Evolutionary conservation across 305 asterid species (phyloP).

Genomic region (Fraxinus xanthoxyloides): DNA sequence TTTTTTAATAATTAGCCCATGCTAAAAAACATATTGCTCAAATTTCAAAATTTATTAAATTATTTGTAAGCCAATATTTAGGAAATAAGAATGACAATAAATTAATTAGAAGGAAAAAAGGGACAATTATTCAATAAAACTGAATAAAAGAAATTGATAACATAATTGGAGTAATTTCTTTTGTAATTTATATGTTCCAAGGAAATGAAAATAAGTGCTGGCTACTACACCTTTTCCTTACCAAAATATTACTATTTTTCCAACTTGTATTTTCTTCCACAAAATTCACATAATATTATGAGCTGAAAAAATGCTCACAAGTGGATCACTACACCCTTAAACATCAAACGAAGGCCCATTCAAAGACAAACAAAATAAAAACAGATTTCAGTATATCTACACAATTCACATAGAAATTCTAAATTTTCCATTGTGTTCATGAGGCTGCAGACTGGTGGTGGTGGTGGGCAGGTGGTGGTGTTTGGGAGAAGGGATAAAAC

Average conservation of each 20-base stretch:
- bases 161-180: not conserved
- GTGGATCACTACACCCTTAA: conserved; percentile 17
- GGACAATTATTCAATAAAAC: not conserved
- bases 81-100: not conserved
- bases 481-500: conserved; percentile 50
- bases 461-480: conserved; percentile 17
- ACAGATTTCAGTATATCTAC: conserved; percentile 30
- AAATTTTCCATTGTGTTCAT: not conserved
- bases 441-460: conserved; percentile 62
- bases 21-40: not conserved
- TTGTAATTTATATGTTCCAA: conserved; percentile 1
- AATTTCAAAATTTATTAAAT: too few relatives aligned
- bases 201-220: not conserved
- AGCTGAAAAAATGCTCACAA: conserved; percentile 40
- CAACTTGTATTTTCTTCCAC: conserved; percentile 28
- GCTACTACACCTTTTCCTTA: not conserved
- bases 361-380: conserved; percentile 27
- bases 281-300: conserved; percentile 29
- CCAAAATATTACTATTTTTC: not conserved
- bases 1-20: not conserved
- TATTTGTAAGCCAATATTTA: not conserved
- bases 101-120: not conserved
- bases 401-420: conserved; percentile 17
- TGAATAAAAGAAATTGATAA: not conserved
- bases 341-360: conserved; percentile 22